Base-by-base conservation (phyloP, 2,329 filamentous ascomycete species). In the Calonectria henricotiae region DNA sequence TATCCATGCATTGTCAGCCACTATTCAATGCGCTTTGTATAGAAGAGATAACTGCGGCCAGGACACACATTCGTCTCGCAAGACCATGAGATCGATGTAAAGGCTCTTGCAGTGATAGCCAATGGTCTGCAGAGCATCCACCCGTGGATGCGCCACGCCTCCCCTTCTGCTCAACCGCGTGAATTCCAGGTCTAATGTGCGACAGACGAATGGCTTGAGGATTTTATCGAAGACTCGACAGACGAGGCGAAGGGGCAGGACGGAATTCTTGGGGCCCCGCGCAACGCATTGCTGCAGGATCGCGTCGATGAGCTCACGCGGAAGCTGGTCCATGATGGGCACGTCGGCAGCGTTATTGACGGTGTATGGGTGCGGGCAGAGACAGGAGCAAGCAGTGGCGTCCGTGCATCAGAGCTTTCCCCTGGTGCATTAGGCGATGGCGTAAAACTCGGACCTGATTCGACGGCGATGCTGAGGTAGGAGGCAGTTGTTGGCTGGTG, bases 21-120 rank as follows among this genome's bases (percentile, higher is more conserved):
- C 27, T 23, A 20, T n/a, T 17, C 51, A 20, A 35, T 23, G 5
- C 8, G 7, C 54, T 6, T 17, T 43, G 30, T 12, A 8, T 20
- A 5, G 35, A 37, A 27, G 23, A 23, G 8, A 1, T 0, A 54
- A 32, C 5, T 43, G 12, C 8, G 41, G 25, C 8, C 4, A 30
- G 25, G 5, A 73, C 83, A 73, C 79, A 88, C 87, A 76, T 64
- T 88, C 85, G 74, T 89, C 87, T 73, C 87, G 83, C 43, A 89
- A 77, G 17, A 88, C 82, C 85, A 87, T 88, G 76, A 89, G 78
- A 74, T 89, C 87, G 58, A 89, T 80, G 68, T 85, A 87, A 5
- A 89, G 74, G 35, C 85, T 84, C 73, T 84, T 84, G 80, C 85
- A 87, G n/a, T 86, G 79, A 35, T 82, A 81, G 2, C 85, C 86